Conservation (phyloP, 1,284 basidiomycete species). For the Moesziomyces sp. region DNA sequence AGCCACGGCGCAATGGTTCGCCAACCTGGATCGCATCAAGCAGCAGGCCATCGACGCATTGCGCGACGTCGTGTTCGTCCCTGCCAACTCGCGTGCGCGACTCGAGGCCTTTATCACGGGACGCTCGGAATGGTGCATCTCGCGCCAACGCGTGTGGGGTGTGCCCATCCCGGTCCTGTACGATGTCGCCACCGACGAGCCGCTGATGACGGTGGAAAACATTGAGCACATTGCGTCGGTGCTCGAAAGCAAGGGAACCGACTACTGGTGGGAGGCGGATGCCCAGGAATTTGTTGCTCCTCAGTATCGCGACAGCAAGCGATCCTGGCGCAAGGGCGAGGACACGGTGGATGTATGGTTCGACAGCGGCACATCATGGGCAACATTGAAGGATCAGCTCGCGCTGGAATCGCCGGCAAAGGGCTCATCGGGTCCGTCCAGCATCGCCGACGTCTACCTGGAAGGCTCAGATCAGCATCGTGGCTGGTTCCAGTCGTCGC, state of each 20-base stretch:
- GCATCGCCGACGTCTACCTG: constrained; percentile 84
- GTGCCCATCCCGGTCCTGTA: constrained; percentile 94
- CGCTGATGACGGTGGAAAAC: constrained; percentile 76
- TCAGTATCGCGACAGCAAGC: constrained; percentile 31
- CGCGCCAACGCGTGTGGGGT: constrained; percentile 96
- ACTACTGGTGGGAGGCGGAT: constrained; percentile 91
- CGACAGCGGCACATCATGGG: constrained; percentile 96
- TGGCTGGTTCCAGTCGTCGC: constrained; percentile 97
- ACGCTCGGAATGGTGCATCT: constrained; percentile 99
- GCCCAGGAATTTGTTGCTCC: constrained; percentile 78
- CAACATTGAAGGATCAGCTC: constrained; percentile 74
- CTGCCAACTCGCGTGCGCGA: constrained; percentile 71
- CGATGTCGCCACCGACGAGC: constrained; percentile 74
- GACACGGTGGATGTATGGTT: constrained; percentile 99
- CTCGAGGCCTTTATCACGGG: constrained; percentile 85
- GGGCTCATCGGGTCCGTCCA: neutral
- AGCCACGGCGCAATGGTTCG: constrained; percentile 99
- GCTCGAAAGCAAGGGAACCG: constrained; percentile 78
- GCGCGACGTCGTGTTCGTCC: constrained; percentile 80
- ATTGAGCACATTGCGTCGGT: constrained; percentile 82
- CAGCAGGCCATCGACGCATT: constrained; percentile 79
- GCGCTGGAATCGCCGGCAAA: neutral
- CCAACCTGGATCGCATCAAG: constrained; percentile 87
- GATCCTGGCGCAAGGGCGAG: constrained; percentile 71
- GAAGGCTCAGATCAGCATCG: constrained; percentile 98